Evolutionary conservation across 2,329 filamentous ascomycete genomes (phyloP).

Genomic region (Alternaria sp.): DNA sequence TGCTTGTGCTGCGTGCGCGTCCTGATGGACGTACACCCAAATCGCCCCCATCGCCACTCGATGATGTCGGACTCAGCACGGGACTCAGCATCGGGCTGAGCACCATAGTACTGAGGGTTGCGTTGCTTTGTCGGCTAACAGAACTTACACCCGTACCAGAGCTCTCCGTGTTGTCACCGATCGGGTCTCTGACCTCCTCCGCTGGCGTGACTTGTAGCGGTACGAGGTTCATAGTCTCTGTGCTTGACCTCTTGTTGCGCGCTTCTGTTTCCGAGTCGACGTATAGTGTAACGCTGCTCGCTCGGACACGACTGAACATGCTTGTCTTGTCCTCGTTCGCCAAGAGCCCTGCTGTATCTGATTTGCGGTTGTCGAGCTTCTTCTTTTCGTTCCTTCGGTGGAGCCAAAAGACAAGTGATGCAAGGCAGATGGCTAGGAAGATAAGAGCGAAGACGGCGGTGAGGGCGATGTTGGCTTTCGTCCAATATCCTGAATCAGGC

Average conservation of each 20-base stretch:
- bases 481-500: constrained; percentile 30
- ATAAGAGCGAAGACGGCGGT: constrained; percentile 39
- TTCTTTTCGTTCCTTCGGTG: constrained; percentile 35
- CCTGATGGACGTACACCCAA: constrained; percentile 25
- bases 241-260: constrained; percentile 29
- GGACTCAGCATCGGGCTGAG: constrained; percentile 35
- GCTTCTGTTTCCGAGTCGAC: constrained; percentile 35
- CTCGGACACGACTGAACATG: constrained; percentile 46
- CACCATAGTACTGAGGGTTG: constrained; percentile 32
- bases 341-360: constrained; percentile 39
- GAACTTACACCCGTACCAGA: constrained; percentile 34
- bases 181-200: constrained; percentile 26
- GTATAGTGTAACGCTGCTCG: constrained; percentile 42
- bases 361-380: constrained; percentile 30
- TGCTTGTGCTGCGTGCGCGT: constrained; percentile 41
- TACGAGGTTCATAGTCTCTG: constrained; percentile 36
- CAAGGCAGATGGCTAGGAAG: constrained; percentile 28
- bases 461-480: constrained; percentile 38
- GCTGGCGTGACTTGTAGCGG: constrained; percentile 41
- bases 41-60: constrained; percentile 23
- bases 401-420: constrained; percentile 32
- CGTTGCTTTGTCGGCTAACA: constrained; percentile 26
- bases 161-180: constrained; percentile 22
- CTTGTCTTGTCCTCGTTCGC: constrained; percentile 41
- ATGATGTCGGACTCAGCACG: constrained; percentile 28